phyloP scores from a whole-genome alignment of 2,329 filamentous ascomycete species.

The Fusarium avenaceum region DNA sequence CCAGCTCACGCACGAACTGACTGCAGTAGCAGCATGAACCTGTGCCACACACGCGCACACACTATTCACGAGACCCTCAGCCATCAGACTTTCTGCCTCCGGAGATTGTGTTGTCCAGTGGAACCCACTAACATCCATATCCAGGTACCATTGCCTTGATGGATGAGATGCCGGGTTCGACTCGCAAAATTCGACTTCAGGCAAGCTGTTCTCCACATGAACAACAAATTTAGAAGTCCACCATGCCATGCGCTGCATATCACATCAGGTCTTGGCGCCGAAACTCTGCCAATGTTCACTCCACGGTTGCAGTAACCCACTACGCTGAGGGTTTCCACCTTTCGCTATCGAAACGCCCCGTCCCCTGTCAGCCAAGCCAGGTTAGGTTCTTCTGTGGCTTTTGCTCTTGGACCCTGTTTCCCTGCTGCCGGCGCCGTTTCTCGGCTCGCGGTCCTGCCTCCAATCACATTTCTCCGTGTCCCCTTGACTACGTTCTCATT shows the following conservation, averaged over 20 bases:
- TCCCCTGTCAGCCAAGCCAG: neutral
- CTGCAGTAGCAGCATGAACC: neutral
- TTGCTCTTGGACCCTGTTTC: slow-evolving; percentile 38
- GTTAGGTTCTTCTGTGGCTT: slow-evolving; percentile 37
- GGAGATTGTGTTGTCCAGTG: slow-evolving; percentile 31
- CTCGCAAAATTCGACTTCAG: slow-evolving; percentile 2
- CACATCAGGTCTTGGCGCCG: slow-evolving; percentile 31
- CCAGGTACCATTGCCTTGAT: slow-evolving; percentile 28
- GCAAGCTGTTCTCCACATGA: slow-evolving; percentile 29
- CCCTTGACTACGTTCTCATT: slow-evolving; percentile 19
- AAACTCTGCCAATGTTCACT: slow-evolving; percentile 11
- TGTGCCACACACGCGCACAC: neutral
- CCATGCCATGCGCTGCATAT: slow-evolving; percentile 30
- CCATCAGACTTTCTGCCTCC: slow-evolving; percentile 15
- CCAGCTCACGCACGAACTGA: neutral
- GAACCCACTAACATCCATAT: slow-evolving; percentile 20
- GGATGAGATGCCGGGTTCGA: neutral
- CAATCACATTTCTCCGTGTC: slow-evolving; percentile 31
- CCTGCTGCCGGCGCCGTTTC: slow-evolving; percentile 37
- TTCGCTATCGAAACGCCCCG: slow-evolving; percentile 24
- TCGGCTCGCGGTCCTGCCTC: slow-evolving; percentile 23
- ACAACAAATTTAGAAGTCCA: slow-evolving; percentile 29
- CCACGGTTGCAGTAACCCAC: slow-evolving; percentile 20
- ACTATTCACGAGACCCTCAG: slow-evolving; percentile 8
- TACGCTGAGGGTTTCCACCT: slow-evolving; percentile 22